Conservation (phyloP, 495 filamentous ascomycete genomes). For the Friedmanniomyces endolithicus region DNA sequence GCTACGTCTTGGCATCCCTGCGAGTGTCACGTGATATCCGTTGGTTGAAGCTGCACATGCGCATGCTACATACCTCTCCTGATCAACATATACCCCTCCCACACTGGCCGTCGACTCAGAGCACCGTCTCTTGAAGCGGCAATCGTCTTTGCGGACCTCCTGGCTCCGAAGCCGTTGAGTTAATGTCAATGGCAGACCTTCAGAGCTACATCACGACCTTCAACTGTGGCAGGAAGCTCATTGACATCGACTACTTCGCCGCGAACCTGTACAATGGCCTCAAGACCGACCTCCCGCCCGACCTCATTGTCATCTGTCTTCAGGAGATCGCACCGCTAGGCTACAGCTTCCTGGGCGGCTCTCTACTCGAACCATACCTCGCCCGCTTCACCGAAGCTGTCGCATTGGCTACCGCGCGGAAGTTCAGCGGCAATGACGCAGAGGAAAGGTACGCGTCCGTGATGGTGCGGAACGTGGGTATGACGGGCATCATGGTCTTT, state of each 20-base stretch:
- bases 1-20: no score
- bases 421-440: neutral
- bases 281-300: constrained; percentile 26
- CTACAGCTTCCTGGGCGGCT: constrained; percentile 75
- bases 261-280: constrained; percentile 61
- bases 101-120: no score
- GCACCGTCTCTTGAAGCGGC: no score
- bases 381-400: constrained; percentile 54
- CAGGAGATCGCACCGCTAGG: constrained; percentile 84
- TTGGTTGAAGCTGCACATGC: no score
- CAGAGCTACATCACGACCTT: constrained; percentile 69
- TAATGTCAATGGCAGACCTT: constrained; percentile 33
- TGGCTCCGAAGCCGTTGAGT: no score
- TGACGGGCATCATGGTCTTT: constrained; percentile 83
- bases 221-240: constrained; percentile 65
- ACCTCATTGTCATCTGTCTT: constrained; percentile 45
- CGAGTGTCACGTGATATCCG: no score
- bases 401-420: constrained; percentile 44
- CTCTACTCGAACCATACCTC: constrained; percentile 65
- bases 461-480: constrained; percentile 59
- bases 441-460: constrained; percentile 36
- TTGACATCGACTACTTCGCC: constrained; percentile 53
- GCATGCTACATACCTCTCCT: no score
- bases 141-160: no score
- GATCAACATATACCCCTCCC: no score